phyloP scores from a whole-genome alignment of 1,284 basidiomycete genomes.

The Malassezia globosa region DNA sequence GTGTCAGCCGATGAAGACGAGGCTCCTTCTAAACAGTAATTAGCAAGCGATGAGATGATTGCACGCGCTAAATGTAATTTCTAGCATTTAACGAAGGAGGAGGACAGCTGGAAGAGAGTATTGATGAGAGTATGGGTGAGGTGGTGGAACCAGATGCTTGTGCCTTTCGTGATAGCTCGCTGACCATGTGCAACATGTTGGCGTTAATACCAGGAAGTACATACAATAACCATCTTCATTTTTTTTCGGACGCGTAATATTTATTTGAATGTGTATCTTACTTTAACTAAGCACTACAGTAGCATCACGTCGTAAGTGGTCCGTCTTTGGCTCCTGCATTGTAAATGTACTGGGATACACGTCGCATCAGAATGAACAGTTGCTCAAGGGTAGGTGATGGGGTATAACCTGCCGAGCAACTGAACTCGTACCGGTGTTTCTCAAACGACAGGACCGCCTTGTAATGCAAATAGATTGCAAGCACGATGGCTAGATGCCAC shows the following conservation, averaged over 20 bases:
- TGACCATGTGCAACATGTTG: not conserved
- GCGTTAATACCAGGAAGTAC: slow-evolving; percentile 5
- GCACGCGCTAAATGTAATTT: not conserved
- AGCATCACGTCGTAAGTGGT: too few species aligned
- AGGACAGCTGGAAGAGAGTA: too few species aligned
- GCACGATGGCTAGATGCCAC: slow-evolving; percentile 42
- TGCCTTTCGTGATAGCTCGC: not conserved
- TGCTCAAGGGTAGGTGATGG: not conserved
- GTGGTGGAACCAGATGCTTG: too few species aligned
- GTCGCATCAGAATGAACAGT: too few species aligned
- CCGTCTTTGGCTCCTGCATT: too few species aligned
- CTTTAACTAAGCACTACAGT: too few species aligned
- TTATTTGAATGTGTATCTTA: too few species aligned
- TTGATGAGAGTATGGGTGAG: too few species aligned
- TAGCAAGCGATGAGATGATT: too few species aligned
- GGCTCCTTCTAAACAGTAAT: not conserved
- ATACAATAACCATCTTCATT: too few species aligned
- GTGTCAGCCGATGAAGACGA: not conserved
- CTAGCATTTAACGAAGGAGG: not conserved
- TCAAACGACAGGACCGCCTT: slow-evolving; percentile 38
- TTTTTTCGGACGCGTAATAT: too few species aligned
- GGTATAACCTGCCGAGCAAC: slow-evolving; percentile 18
- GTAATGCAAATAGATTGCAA: slow-evolving; percentile 42
- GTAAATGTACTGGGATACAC: too few species aligned
- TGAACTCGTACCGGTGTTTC: slow-evolving; percentile 36